Evolutionary conservation across 2,329 filamentous ascomycete genomes (phyloP).

Genomic region (Rhynchosporium agropyri): DNA sequence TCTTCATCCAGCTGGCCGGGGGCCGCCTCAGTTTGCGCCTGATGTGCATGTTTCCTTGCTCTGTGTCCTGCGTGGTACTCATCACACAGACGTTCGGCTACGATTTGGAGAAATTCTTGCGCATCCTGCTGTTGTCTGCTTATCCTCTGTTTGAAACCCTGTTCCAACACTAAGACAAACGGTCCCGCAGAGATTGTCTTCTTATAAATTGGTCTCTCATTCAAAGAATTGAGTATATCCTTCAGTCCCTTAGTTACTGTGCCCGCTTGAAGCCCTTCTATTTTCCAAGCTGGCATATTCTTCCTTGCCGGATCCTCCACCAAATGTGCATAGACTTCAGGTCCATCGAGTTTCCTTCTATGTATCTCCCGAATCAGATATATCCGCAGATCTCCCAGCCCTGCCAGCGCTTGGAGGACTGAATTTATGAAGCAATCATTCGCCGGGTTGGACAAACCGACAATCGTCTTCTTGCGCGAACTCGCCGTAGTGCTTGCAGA

Average conservation of each 20-base stretch:
- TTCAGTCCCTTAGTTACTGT: conserved; percentile 86
- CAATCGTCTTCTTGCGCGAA: conserved; percentile 77
- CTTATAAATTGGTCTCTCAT: conserved; percentile 88
- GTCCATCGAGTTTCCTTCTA: conserved; percentile 76
- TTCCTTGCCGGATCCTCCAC: conserved; percentile 52
- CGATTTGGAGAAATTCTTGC: conserved; percentile 93
- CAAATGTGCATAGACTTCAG: conserved; percentile 70
- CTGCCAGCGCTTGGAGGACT: conserved; percentile 88
- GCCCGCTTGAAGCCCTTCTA: conserved; percentile 73
- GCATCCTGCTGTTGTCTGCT: conserved; percentile 96
- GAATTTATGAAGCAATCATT: conserved; percentile 99
- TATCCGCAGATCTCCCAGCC: conserved; percentile 82
- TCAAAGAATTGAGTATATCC: conserved; percentile 87
- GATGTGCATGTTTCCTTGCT: conserved; percentile 63
- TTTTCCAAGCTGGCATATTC: conserved; percentile 59
- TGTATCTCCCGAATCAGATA: conserved; percentile 94
- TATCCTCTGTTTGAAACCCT: conserved; percentile 85
- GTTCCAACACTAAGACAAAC: conserved; percentile 82
- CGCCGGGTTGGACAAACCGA: conserved; percentile 85
- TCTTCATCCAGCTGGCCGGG: conserved; percentile 17
- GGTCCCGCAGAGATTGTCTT: conserved; percentile 89
- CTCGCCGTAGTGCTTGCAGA: conserved; percentile 55
- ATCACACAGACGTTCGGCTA: conserved; percentile 88
- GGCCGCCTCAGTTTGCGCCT: conserved; percentile 21
- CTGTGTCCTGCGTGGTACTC: conserved; percentile 87